A percentile compares a stretch with the other conserved stretches of the same genome.
These are phyloP conservation scores for Dimargaris cristalligena DNA, from an alignment of 192 early-diverging fungal genomes.

Conservation along the genomic window DNA sequence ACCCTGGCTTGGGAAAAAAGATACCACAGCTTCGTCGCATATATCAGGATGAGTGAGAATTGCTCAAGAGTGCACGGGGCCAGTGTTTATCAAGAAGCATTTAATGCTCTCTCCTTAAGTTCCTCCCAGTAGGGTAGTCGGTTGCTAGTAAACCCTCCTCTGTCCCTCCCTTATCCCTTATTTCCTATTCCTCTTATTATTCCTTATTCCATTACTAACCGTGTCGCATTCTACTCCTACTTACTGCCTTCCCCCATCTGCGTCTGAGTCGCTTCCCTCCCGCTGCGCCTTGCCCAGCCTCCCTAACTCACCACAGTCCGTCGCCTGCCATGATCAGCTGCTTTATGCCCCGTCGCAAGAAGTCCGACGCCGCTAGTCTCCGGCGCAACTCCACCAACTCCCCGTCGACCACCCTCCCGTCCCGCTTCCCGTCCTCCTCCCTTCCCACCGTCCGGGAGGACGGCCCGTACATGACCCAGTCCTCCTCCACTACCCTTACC, in stretches of 20 bases:
- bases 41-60: no score
- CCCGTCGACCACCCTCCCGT: background rate
- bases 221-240: background rate
- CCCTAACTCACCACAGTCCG: background rate
- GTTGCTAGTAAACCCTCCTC: no score
- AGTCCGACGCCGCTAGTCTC: constrained; percentile 4
- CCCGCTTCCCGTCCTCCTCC: background rate
- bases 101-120: no score
- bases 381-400: background rate
- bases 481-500: background rate
- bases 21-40: no score
- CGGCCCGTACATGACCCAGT: background rate
- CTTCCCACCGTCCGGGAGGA: background rate
- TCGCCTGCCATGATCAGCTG: constrained; percentile 9
- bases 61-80: no score
- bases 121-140: no score
- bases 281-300: no score
- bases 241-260: background rate
- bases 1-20: no score
- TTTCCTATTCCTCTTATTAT: no score
- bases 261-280: background rate
- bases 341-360: constrained; percentile 5
- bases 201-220: no score
- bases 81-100: no score
- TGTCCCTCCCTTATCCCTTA: no score